Conservation (phyloP, 2,329 filamentous ascomycete species). For the Paecilomyces sp. region DNA sequence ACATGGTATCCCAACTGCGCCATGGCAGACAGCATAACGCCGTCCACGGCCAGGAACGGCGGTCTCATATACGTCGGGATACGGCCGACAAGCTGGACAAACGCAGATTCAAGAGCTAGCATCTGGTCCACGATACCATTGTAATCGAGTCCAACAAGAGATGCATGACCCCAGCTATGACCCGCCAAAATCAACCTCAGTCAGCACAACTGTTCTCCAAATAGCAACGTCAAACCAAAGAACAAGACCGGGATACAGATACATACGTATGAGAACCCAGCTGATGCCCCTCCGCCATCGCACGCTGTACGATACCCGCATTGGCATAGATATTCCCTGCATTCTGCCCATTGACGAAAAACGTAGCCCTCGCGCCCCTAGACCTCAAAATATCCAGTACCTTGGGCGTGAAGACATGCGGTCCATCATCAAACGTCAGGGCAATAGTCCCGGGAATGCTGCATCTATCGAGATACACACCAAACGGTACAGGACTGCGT, state of each 20-base stretch:
- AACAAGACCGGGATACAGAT: not conserved
- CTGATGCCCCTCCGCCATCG: conserved; percentile 36
- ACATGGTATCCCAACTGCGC: conserved; percentile 39
- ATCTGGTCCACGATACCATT: conserved; percentile 31
- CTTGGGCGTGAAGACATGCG: conserved; percentile 50
- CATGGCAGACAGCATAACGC: conserved; percentile 27
- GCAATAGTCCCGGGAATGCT: conserved; percentile 49
- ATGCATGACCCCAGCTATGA: conserved; percentile 32
- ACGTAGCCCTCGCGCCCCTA: conserved; percentile 56
- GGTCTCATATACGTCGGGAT: conserved; percentile 44
- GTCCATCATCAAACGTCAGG: conserved; percentile 60
- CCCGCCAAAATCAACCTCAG: not conserved
- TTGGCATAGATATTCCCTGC: conserved; percentile 23
- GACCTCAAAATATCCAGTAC: conserved; percentile 51
- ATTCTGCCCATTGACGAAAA: conserved; percentile 50
- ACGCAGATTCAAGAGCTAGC: conserved; percentile 31
- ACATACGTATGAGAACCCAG: conserved; percentile 40
- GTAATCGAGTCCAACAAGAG: conserved; percentile 27
- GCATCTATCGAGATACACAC: conserved; percentile 37
- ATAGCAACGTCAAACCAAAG: not conserved
- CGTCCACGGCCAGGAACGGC: conserved; percentile 34
- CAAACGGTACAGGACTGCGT: conserved; percentile 21
- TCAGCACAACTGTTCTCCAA: not conserved
- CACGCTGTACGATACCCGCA: conserved; percentile 21
- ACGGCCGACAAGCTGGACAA: conserved; percentile 34